Base-by-base conservation (phyloP, 805 yeast genomes). In the Torulaspora delbrueckii region DNA sequence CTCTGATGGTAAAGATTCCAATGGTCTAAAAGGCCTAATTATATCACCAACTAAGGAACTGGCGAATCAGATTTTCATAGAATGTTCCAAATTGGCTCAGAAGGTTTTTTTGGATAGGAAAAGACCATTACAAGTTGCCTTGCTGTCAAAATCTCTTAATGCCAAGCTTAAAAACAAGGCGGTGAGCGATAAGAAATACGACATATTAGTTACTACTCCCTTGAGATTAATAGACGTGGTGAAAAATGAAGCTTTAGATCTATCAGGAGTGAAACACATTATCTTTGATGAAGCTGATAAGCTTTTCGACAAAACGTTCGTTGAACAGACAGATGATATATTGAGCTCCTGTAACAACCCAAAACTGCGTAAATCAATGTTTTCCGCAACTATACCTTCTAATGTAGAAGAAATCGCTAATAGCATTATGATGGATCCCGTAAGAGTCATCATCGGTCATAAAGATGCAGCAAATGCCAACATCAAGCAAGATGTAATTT, bases 251-350 rank as follows among this genome's bases (percentile, higher is more conserved):
- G 71, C 76, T 8, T 63, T 86, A 18, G 81, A 79, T 53, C 73
- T 91, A 34, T 67, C 79, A 5, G 67, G 70, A 22, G 87, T 91
- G n/a, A 82, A 82, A 52, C 82, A 79, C 59, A 69, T 93, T 39
- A 78, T 93, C 16, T 80, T 93, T 55, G 99, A 93, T 72, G 99
- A 93, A 68, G 98, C 97, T 8, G 99, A 93, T 72, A 84, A 86
- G 57, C 71, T 93, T 47, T 86, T 93, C 55, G 97, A 93, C 58
- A 77, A 81, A 52, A 82, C 86, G 13, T 93, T 93, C 57, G 79
- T 88, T 10, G 87, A 83, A 55, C 99, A 93, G 70, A 85, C 96
- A 0, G 99, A 93, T 64, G 82, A 79, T 43, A 83, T 93, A 48
- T 68, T 93, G 49, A 72, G 53, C 30, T 60, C 68, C 3, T 66